Evolutionary conservation across 371 early-diverging fungal genomes (phyloP).

Genomic region (Mucor circinelloides): DNA sequence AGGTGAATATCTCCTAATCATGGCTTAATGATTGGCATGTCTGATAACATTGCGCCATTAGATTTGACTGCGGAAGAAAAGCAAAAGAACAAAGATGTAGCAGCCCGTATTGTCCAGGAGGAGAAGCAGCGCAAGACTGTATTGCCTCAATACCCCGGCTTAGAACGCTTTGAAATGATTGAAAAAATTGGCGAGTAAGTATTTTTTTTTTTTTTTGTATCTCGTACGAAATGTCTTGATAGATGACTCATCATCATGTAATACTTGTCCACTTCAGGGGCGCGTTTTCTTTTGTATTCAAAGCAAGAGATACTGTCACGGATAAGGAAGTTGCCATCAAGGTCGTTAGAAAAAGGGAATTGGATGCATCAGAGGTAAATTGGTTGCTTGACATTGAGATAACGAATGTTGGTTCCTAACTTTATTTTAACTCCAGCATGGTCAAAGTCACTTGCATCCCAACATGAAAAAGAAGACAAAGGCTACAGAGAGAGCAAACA

Average conservation of each 20-base stretch:
- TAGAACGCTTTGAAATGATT: conserved; percentile 61
- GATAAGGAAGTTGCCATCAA: conserved; percentile 80
- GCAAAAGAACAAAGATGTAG: conserved; percentile 29
- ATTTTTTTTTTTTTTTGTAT: background rate
- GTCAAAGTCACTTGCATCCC: conserved; percentile 40
- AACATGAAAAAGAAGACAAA: conserved; percentile 47
- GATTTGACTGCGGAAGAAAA: conserved; percentile 15
- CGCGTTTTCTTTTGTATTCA: conserved; percentile 80
- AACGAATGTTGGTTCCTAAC: background rate
- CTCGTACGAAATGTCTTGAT: background rate
- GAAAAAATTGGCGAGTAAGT: conserved; percentile 76
- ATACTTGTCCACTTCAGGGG: conserved; percentile 49
- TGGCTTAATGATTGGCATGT: background rate
- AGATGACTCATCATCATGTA: background rate
- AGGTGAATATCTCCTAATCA: conserved; percentile 3
- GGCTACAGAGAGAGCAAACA: conserved; percentile 63
- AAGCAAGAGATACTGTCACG: conserved; percentile 61
- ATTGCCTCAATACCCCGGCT: conserved; percentile 48
- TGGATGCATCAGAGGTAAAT: conserved; percentile 58
- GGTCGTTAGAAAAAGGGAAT: conserved; percentile 67
- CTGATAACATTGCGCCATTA: background rate
- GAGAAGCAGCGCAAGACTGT: conserved; percentile 23
- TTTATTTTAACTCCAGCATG: background rate
- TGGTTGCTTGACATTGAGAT: background rate
- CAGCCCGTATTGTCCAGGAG: conserved; percentile 23